phyloP scores from a whole-genome alignment of 495 filamentous ascomycete species.

The Penicillium crystallinum region DNA sequence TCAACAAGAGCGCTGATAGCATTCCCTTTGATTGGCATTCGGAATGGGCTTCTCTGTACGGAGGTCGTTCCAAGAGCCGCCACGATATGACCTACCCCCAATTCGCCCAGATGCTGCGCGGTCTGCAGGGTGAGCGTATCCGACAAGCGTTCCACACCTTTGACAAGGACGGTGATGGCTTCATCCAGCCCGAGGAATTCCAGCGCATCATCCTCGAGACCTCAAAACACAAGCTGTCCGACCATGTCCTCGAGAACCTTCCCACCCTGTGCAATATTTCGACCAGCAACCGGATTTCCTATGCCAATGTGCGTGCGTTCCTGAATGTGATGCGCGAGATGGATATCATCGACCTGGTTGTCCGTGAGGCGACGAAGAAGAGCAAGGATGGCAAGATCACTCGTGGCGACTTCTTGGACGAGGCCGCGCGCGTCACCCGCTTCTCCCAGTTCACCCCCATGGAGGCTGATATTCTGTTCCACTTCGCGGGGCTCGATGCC shows the following conservation, averaged over 20 bases:
- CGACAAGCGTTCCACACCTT: slow-evolving; percentile 89
- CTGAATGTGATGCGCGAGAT: slow-evolving; percentile 96
- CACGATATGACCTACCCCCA: slow-evolving; percentile 93
- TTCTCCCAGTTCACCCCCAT: slow-evolving; percentile 96
- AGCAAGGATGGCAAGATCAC: slow-evolving; percentile 89
- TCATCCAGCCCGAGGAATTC: slow-evolving; percentile 93
- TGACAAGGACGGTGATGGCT: slow-evolving; percentile 93
- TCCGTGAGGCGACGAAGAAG: slow-evolving; percentile 79
- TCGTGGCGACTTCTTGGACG: slow-evolving; percentile 87
- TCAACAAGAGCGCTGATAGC: slow-evolving; percentile 71
- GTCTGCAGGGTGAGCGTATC: slow-evolving; percentile 90
- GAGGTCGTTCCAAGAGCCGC: slow-evolving; percentile 73
- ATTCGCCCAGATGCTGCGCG: slow-evolving; percentile 96
- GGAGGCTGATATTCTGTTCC: slow-evolving; percentile 98
- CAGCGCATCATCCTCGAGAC: slow-evolving; percentile 93
- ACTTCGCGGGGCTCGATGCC: slow-evolving; percentile 90
- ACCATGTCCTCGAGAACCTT: slow-evolving; percentile 90
- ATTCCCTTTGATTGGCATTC: slow-evolving; percentile 97
- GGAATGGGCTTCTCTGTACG: slow-evolving; percentile 94
- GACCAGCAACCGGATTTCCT: slow-evolving; percentile 86
- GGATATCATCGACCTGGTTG: slow-evolving; percentile 91
- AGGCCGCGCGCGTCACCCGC: slow-evolving; percentile 81
- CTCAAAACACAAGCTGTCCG: slow-evolving; percentile 92
- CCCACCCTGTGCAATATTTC: slow-evolving; percentile 94
- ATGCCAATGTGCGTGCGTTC: slow-evolving; percentile 94